These are phyloP conservation scores for Naganishia albida DNA, from an alignment of 1,284 basidiomycete species.

Conservation along the genomic window DNA sequence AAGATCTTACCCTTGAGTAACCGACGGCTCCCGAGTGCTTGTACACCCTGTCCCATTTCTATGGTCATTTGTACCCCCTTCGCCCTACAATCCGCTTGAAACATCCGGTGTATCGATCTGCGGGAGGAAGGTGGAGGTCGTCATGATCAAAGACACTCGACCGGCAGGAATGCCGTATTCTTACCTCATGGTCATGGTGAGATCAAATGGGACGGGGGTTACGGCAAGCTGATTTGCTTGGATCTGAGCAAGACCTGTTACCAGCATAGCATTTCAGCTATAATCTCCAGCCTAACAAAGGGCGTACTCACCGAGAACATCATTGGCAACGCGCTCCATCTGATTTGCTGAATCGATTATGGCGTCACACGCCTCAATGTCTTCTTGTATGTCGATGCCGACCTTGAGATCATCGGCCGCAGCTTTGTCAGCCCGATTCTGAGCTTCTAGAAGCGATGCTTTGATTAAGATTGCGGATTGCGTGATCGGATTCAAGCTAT, in stretches of 20 bases:
- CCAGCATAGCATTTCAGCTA: neutral
- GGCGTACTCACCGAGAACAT: constrained; percentile 21
- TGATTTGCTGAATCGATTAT: constrained; percentile 34
- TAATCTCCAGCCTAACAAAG: neutral
- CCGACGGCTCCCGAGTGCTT: constrained; percentile 6
- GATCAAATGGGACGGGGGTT: constrained; percentile 30
- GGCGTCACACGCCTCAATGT: constrained; percentile 33
- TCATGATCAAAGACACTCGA: neutral
- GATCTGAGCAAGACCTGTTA: constrained; percentile 31
- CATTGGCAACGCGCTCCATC: constrained; percentile 33
- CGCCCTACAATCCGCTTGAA: constrained; percentile 31
- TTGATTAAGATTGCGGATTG: constrained; percentile 31
- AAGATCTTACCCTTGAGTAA: constrained; percentile 19
- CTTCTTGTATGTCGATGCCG: constrained; percentile 25
- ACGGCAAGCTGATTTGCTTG: constrained; percentile 34
- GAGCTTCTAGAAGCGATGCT: constrained; percentile 17
- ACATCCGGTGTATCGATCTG: constrained; percentile 34
- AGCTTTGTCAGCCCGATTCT: neutral
- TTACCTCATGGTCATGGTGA: constrained; percentile 27
- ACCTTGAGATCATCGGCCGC: neutral
- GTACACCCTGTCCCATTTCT: constrained; percentile 23
- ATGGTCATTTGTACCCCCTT: constrained; percentile 26
- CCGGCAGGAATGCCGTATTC: neutral
- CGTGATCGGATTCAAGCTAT: constrained; percentile 31
- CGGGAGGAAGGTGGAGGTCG: neutral